Evolutionary conservation across 208 protist species (phyloP).

Genomic region (Herpetomonas samuelpessoai): DNA sequence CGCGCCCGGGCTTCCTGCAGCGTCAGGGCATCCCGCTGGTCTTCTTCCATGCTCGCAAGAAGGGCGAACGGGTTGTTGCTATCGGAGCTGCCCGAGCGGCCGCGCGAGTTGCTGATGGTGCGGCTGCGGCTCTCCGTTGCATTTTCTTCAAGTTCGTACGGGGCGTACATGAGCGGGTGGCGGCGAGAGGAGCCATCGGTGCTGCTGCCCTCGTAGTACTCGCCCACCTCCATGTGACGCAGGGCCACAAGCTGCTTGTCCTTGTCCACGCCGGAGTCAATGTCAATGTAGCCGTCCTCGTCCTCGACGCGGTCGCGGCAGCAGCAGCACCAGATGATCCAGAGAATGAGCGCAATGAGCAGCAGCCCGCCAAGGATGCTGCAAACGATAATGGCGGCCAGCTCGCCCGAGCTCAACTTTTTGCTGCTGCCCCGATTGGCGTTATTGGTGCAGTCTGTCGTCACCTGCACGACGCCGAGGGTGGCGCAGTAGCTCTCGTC

Average conservation of each 20-base stretch:
- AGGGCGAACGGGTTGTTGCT: slow-evolving; percentile 9
- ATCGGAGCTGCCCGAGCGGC: neutral
- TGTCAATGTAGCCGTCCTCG: slow-evolving; percentile 2
- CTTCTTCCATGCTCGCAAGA: slow-evolving; percentile 32
- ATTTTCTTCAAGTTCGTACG: neutral
- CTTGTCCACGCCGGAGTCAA: neutral
- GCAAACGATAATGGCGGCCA: slow-evolving; percentile 37
- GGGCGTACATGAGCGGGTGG: slow-evolving; percentile 46
- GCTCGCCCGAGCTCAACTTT: slow-evolving; percentile 22
- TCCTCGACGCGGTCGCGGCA: slow-evolving; percentile 16
- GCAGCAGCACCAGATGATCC: slow-evolving; percentile 40
- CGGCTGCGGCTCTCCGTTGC: slow-evolving; percentile 5
- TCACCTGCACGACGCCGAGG: slow-evolving; percentile 25
- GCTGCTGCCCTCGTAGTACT: slow-evolving; percentile 6
- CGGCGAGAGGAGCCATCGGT: too few relatives aligned
- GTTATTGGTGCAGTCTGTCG: slow-evolving; percentile 19
- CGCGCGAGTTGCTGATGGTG: slow-evolving; percentile 7
- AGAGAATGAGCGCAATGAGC: slow-evolving; percentile 33
- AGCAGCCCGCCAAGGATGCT: slow-evolving; percentile 27
- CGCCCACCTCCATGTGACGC: slow-evolving; percentile 24
- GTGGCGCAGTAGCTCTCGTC: slow-evolving; percentile 55
- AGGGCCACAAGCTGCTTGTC: slow-evolving; percentile 22
- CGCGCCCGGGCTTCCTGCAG: slow-evolving; percentile 64
- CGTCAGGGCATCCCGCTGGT: slow-evolving; percentile 53
- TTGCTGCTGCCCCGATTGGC: slow-evolving; percentile 6